Conservation (phyloP, 2,329 filamentous ascomycete species). For the Pseudogymnoascus destructans region DNA sequence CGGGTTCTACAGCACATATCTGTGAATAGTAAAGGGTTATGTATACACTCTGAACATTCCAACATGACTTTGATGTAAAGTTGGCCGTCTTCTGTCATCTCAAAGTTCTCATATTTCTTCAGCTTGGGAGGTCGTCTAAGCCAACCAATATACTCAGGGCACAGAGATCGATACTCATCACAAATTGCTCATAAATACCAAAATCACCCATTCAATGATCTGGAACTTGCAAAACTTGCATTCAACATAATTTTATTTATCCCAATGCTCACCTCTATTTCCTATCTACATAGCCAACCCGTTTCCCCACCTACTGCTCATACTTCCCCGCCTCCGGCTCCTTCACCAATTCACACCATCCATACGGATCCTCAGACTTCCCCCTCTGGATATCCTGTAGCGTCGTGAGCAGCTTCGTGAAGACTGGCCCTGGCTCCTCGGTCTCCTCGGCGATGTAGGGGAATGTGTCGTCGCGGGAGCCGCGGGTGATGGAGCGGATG, state of each 20-base stretch:
- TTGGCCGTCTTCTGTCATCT: background rate
- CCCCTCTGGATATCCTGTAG: constrained; percentile 81
- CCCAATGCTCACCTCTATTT: background rate
- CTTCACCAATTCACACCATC: constrained; percentile 25
- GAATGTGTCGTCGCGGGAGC: constrained; percentile 36
- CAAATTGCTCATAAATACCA: background rate
- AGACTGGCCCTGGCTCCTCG: constrained; percentile 62
- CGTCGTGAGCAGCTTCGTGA: constrained; percentile 56
- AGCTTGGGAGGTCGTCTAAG: background rate
- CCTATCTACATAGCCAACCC: background rate
- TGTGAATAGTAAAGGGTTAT: background rate
- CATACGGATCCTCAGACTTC: constrained; percentile 51
- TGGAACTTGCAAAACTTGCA: background rate
- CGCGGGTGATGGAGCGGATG: constrained; percentile 77
- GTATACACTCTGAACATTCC: background rate
- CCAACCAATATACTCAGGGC: background rate
- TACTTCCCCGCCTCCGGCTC: constrained; percentile 22
- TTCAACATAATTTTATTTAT: background rate
- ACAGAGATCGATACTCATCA: background rate
- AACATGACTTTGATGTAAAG: background rate
- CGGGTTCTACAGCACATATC: background rate
- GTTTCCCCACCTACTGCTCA: background rate
- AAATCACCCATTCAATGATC: background rate
- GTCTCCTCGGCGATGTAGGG: constrained; percentile 41
- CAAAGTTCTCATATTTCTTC: background rate